These are phyloP conservation scores for Sporothrix pallida DNA, from an alignment of 2,329 filamentous ascomycete genomes.

Conservation along the genomic window DNA sequence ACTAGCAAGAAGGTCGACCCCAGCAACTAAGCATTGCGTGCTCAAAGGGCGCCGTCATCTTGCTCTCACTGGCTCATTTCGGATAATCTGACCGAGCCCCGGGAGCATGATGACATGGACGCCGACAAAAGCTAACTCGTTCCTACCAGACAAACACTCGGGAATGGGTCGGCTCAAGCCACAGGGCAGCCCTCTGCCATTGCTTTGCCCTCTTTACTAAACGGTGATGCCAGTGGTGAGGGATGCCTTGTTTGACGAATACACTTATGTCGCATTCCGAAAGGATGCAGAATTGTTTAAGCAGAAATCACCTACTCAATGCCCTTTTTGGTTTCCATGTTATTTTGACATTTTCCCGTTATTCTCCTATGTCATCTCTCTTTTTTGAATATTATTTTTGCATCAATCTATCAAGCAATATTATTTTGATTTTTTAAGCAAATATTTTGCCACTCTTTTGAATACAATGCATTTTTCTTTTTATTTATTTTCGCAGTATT, in stretches of 20 bases:
- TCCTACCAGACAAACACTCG: neutral
- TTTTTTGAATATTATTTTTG: neutral
- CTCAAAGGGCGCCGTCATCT: neutral
- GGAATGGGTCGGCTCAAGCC: neutral
- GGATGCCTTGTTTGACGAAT: neutral
- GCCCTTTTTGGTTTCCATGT: neutral
- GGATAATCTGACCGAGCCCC: neutral
- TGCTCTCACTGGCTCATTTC: neutral
- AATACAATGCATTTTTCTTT: neutral
- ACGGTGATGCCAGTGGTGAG: neutral
- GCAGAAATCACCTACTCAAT: conserved; percentile 7
- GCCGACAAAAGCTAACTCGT: neutral
- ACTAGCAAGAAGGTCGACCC: conserved; percentile 46
- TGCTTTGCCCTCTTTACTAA: neutral
- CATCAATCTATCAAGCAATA: neutral
- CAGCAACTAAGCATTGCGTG: neutral
- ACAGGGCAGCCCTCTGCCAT: neutral
- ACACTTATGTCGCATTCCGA: conserved; percentile 8
- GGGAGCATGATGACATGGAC: neutral
- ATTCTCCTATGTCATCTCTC: neutral
- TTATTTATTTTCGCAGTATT: neutral
- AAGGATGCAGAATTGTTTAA: neutral
- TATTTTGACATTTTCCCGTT: neutral
- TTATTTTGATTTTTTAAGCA: neutral
- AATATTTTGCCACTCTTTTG: neutral